Conservation (phyloP, 306 rosid species). For the Acacia confusa region DNA sequence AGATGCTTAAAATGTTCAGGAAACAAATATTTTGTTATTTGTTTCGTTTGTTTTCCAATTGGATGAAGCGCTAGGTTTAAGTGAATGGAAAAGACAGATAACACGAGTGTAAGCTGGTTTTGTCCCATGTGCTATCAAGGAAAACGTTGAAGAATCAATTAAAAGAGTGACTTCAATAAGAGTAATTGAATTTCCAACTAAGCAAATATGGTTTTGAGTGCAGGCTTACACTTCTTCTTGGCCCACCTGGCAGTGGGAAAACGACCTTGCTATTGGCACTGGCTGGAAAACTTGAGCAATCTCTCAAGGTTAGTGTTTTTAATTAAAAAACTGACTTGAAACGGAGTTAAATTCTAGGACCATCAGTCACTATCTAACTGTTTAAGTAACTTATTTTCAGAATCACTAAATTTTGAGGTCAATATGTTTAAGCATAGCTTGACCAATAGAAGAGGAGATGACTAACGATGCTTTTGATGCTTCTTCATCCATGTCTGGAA, state of each 20-base stretch:
- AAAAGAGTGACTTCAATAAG: constrained; percentile 3
- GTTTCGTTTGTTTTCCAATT: background rate
- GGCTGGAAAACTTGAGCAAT: constrained; percentile 56
- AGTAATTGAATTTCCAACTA: constrained; percentile 23
- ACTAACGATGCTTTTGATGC: constrained; percentile 7
- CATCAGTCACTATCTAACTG: background rate
- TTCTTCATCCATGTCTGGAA: constrained; percentile 16
- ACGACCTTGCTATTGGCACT: constrained; percentile 55
- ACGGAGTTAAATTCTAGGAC: background rate
- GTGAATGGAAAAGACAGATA: background rate
- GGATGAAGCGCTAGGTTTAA: background rate
- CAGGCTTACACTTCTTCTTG: constrained; percentile 68
- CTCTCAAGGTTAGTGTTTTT: constrained; percentile 47
- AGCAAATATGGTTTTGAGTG: constrained; percentile 39
- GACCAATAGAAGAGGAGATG: constrained; percentile 7
- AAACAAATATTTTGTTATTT: background rate
- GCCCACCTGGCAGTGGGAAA: constrained; percentile 64
- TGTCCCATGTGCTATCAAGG: background rate
- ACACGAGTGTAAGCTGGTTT: constrained; percentile 3
- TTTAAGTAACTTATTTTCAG: constrained; percentile 13
- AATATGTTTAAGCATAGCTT: constrained; percentile 10
- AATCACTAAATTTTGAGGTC: constrained; percentile 9
- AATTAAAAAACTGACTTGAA: background rate
- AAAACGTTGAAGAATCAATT: background rate
- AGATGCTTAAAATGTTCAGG: background rate